Percentiles rank a stretch among this genome's conserved stretches.
phyloP scores from a whole-genome alignment of 805 yeast genomes.

The Nematodospora valgi region DNA sequence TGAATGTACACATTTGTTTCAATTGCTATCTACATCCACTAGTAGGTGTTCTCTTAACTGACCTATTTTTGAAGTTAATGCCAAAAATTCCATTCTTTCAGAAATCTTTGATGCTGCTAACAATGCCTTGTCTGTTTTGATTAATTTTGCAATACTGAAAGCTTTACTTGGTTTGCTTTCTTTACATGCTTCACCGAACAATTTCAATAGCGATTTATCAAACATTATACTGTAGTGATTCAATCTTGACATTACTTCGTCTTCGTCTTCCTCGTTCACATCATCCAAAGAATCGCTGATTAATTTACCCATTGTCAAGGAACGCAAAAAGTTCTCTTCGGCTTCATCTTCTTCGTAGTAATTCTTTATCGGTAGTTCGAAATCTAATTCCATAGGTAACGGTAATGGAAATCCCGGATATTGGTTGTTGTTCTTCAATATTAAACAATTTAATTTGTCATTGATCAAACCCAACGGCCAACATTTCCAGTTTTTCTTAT shows the following conservation, averaged over 20 bases:
- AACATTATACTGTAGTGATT: conserved; percentile 50
- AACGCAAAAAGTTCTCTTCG: conserved; percentile 64
- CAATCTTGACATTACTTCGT: conserved; percentile 49
- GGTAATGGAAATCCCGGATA: conserved; percentile 86
- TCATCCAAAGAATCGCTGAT: conserved; percentile 50
- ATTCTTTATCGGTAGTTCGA: conserved; percentile 56
- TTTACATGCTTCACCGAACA: conserved; percentile 72
- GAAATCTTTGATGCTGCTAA: conserved; percentile 84
- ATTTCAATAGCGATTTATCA: conserved; percentile 74
- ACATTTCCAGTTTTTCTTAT: conserved; percentile 54
- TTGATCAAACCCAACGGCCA: conserved; percentile 86
- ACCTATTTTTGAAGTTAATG: conserved; percentile 35
- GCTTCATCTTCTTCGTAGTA: conserved; percentile 31
- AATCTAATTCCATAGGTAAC: conserved; percentile 72
- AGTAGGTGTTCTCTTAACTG: conserved; percentile 34
- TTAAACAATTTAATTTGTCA: conserved; percentile 69
- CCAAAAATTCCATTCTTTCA: conserved; percentile 49
- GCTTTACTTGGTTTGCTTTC: conserved; percentile 66
- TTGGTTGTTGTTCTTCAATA: conserved; percentile 57
- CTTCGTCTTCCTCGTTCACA: conserved; percentile 23
- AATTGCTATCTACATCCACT: conserved; percentile 15
- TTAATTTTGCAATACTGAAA: conserved; percentile 60
- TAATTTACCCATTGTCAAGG: conserved; percentile 58
- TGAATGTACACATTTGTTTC: not conserved
- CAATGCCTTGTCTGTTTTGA: conserved; percentile 75